phyloP scores from a whole-genome alignment of 257 asterid species.

The Solanum acaule region DNA sequence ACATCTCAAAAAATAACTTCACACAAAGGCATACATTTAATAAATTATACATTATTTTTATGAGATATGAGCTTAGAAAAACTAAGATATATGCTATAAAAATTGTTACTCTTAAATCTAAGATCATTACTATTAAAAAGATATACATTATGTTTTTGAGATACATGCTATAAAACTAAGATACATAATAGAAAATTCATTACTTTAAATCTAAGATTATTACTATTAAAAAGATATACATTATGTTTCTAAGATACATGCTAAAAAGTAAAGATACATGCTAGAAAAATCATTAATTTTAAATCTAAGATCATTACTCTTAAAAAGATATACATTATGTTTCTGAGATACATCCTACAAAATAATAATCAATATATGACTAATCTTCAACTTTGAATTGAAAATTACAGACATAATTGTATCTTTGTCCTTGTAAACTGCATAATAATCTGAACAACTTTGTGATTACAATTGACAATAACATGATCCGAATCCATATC shows the following conservation, averaged over 20 bases:
- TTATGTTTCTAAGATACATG: neutral
- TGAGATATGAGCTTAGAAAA: neutral
- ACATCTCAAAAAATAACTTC: neutral
- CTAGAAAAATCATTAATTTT: neutral
- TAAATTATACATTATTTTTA: no score
- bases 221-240: neutral
- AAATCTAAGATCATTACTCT: neutral
- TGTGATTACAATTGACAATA: neutral
- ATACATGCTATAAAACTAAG: neutral
- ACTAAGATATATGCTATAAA: neutral
- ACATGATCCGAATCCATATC: neutral
- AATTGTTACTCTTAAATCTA: neutral
- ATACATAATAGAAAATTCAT: no score
- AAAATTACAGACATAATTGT: no score
- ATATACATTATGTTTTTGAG: neutral
- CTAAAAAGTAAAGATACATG: neutral
- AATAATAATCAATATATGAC: no score
- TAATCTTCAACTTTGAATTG: neutral
- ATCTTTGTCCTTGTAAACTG: neutral
- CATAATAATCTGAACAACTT: neutral
- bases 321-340: no score
- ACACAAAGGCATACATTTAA: neutral
- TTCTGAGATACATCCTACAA: neutral
- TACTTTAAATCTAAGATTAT: neutral
- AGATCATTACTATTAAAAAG: neutral